These are phyloP conservation scores for Pseudogymnoascus sp. DNA, from an alignment of 2,329 filamentous ascomycete genomes.

Conservation along the genomic window DNA sequence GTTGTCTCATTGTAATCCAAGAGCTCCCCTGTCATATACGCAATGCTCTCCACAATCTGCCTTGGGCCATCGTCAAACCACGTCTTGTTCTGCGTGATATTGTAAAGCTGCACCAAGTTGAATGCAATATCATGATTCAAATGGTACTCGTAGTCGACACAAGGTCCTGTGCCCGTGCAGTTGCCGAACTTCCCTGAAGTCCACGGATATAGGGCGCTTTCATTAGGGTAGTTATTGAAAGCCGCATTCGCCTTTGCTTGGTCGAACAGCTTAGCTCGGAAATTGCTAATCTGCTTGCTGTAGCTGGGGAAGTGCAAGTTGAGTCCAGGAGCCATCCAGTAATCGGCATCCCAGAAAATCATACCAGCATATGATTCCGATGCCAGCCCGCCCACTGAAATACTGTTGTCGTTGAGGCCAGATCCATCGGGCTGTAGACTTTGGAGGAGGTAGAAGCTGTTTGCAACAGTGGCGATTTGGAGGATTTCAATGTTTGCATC, in stretches of 20 bases:
- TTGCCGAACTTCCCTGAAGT: conserved; percentile 62
- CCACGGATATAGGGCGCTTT: conserved; percentile 61
- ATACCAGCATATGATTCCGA: conserved; percentile 62
- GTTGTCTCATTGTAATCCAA: conserved; percentile 52
- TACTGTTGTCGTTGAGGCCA: conserved; percentile 55
- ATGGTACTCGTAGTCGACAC: conserved; percentile 68
- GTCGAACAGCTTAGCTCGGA: conserved; percentile 50
- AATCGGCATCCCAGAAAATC: conserved; percentile 36
- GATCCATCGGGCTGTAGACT: conserved; percentile 40
- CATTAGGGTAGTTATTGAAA: conserved; percentile 51
- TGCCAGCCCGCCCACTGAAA: conserved; percentile 60
- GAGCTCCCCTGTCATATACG: conserved; percentile 54
- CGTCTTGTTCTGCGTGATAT: conserved; percentile 30
- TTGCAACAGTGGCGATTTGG: conserved; percentile 48
- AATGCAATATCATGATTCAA: conserved; percentile 64
- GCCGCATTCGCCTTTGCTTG: conserved; percentile 57
- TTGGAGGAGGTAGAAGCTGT: conserved; percentile 50
- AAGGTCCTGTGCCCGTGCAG: conserved; percentile 56
- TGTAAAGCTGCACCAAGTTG: conserved; percentile 28
- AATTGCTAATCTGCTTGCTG: conserved; percentile 57
- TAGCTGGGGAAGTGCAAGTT: conserved; percentile 57
- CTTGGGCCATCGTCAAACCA: conserved; percentile 41
- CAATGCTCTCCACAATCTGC: conserved; percentile 58
- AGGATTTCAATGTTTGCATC: conserved; percentile 44
- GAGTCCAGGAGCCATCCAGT: conserved; percentile 47